Base-by-base conservation (phyloP, 192 early-diverging fungal genomes). In the Coemansia sp. region DNA sequence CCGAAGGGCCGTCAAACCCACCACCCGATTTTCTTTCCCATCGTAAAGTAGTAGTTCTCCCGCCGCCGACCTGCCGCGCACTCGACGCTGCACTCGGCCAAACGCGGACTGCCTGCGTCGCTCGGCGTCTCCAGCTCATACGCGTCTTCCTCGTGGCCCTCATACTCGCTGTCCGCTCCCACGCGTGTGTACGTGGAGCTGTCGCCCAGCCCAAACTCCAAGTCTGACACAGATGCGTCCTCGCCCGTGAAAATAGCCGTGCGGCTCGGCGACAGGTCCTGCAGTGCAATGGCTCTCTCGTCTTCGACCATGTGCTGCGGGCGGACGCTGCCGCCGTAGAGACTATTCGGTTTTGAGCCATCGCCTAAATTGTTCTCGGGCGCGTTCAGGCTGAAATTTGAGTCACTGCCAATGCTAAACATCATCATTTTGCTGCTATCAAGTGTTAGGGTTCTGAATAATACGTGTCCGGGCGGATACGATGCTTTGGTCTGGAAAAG, bases 11-110 rank as follows among this genome's bases (percentile, higher is more conserved):
- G 76, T 83, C 81, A 83, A 83, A 83, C 70, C 67, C 70, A 83
- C 81, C 81, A 83, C 81, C 81, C 81, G 37, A 60, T 23, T 72
- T 83, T 75, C 73, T 79, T 83, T 23, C 81, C 81, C 81, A 72
- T 66, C 63, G 69, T 74, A 66, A 54, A 78, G 64, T 72, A 83
- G 64, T 75, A 83, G 66, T 68, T 72, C 52, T 83, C 81, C 17
- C 69, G 75, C 55, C 69, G 56, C 45, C 70, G 62, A 24, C 55
- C 67, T 45, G 71, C 60, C 4, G 81, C 53, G 21, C 81, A 69
- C 72, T 77, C 68, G n/a, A 77, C 71, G 37, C 64, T 66, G 75
- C 72, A 83, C 65, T 77, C 69, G 23, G 81, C 75, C 43, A 66
- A 57, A 19, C 63, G 63, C 58, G 55, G 55, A 51, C 23, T 27